Conservation (phyloP, 78 protist species). For the Cavenderia fasciculata region DNA sequence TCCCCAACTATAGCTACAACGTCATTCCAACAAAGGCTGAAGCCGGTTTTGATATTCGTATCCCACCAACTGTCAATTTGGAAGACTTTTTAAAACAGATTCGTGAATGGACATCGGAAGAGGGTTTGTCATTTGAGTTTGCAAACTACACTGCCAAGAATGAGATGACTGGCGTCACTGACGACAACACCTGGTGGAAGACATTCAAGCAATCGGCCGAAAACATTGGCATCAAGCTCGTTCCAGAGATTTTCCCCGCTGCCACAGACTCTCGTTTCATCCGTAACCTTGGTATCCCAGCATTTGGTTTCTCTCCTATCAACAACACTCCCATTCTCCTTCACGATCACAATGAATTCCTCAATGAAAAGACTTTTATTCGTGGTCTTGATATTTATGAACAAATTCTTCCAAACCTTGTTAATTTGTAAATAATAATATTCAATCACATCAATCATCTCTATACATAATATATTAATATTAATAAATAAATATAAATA, state of each 20-base stretch:
- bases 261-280: slow-evolving; percentile 92
- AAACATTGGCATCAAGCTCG: slow-evolving; percentile 31
- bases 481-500: too few species aligned
- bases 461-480: too few species aligned
- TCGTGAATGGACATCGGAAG: slow-evolving; percentile 73
- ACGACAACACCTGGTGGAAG: slow-evolving; percentile 66
- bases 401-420: slow-evolving; percentile 68
- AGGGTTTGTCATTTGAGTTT: slow-evolving; percentile 73
- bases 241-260: slow-evolving; percentile 91
- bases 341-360: slow-evolving; percentile 94
- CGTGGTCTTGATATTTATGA: slow-evolving; percentile 85
- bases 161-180: slow-evolving; percentile 19
- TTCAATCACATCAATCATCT: too few species aligned
- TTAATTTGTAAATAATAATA: slow-evolving; percentile 41
- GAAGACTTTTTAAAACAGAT: slow-evolving; percentile 65
- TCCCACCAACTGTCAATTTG: slow-evolving; percentile 81
- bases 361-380: slow-evolving; percentile 75
- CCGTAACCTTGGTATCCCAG: slow-evolving; percentile 84
- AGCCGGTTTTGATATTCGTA: slow-evolving; percentile 90
- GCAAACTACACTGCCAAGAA: slow-evolving; percentile 39
- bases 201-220: slow-evolving; percentile 12
- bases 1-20: slow-evolving; percentile 68
- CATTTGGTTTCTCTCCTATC: slow-evolving; percentile 93
- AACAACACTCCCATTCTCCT: slow-evolving; percentile 88
- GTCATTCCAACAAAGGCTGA: slow-evolving; percentile 87